Evolutionary conservation across 495 filamentous ascomycete genomes (phyloP).

Genomic region (Endocarpon pusillum): DNA sequence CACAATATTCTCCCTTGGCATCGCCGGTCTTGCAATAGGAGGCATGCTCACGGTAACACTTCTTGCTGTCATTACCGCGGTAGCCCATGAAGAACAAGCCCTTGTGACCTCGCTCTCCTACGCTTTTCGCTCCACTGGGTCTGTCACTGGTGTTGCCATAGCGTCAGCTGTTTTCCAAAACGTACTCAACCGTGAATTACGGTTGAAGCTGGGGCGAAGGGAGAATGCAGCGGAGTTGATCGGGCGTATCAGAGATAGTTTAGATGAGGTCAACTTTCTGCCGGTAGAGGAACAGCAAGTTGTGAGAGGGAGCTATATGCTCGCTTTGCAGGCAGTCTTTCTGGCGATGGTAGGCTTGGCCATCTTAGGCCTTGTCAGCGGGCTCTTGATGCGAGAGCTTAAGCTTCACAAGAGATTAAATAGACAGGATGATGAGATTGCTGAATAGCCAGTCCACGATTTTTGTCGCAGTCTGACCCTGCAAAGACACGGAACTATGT

Average conservation of each 20-base stretch:
- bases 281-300: slow-evolving; percentile 52
- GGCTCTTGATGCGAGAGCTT: slow-evolving; percentile 60
- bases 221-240: slow-evolving; percentile 54
- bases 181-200: no score
- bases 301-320: slow-evolving; percentile 58
- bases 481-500: no score
- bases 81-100: slow-evolving; percentile 54
- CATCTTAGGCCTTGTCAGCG: slow-evolving; percentile 39
- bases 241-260: slow-evolving; percentile 46
- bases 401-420: slow-evolving; percentile 62
- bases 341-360: slow-evolving; percentile 44
- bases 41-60: slow-evolving; percentile 51
- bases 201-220: no score
- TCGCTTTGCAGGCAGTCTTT: slow-evolving; percentile 62
- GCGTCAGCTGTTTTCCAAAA: slow-evolving; percentile 67
- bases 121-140: slow-evolving; percentile 49
- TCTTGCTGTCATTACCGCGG: slow-evolving; percentile 47
- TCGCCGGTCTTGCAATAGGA: slow-evolving; percentile 43
- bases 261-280: slow-evolving; percentile 55
- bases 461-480: no score
- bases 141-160: slow-evolving; percentile 51
- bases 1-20: slow-evolving; percentile 43
- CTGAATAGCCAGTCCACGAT: no score
- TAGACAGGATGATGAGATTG: no score
- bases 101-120: slow-evolving; percentile 56